Conservation (phyloP, 805 yeast species). For the Nakazawaea siamensis region DNA sequence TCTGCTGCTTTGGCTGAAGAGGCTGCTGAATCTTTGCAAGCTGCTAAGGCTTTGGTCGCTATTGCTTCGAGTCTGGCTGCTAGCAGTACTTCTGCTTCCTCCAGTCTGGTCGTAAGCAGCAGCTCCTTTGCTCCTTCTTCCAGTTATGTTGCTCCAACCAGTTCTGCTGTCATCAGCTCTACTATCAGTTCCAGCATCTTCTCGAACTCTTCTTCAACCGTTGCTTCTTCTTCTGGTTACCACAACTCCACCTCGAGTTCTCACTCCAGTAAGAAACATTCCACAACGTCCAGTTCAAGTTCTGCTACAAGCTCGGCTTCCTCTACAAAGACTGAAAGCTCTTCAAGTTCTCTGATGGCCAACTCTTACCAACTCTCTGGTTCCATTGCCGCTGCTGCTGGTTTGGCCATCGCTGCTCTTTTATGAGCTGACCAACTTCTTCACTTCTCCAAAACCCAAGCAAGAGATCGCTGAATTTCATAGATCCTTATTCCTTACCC, state of each 20-base stretch:
- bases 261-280: constrained; percentile 19
- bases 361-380: constrained; percentile 23
- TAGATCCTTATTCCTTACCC: neutral
- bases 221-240: constrained; percentile 13
- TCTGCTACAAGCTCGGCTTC: neutral
- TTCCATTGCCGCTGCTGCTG: constrained; percentile 24
- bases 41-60: constrained; percentile 32
- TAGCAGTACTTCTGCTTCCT: constrained; percentile 14
- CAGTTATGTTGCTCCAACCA: constrained; percentile 11
- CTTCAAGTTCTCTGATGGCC: neutral
- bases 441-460: no score
- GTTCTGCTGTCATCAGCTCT: neutral
- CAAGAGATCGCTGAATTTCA: no score
- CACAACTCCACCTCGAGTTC: constrained; percentile 21
- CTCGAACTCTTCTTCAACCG: constrained; percentile 13
- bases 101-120: neutral
- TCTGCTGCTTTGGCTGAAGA: constrained; percentile 22
- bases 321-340: neutral
- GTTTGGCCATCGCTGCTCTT: constrained; percentile 28
- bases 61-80: constrained; percentile 28
- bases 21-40: constrained; percentile 26
- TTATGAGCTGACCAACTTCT: constrained; percentile 18
- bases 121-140: neutral
- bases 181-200: constrained; percentile 7
- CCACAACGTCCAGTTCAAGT: neutral